These are phyloP conservation scores for Porcisia hertigi DNA, from an alignment of 208 protist genomes.

Conservation along the genomic window DNA sequence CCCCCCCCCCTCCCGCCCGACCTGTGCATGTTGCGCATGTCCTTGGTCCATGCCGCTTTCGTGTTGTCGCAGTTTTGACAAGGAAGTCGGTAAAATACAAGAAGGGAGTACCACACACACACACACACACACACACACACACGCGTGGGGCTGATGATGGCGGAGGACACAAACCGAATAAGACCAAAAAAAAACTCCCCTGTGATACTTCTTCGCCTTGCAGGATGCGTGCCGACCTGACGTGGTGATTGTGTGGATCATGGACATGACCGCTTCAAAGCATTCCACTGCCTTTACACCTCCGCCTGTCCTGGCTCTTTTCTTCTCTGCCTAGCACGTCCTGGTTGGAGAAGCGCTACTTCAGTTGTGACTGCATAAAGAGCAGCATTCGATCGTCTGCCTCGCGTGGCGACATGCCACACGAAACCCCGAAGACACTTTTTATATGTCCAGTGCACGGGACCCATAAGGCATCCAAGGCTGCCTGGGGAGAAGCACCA, in stretches of 20 bases:
- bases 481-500: background rate
- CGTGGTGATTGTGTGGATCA: background rate
- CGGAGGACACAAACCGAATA: too few relatives aligned
- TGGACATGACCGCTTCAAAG: background rate
- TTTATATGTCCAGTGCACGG: constrained; percentile 8
- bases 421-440: constrained; percentile 23
- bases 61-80: too few relatives aligned
- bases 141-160: too few relatives aligned
- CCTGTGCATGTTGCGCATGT: too few relatives aligned
- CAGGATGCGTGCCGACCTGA: too few relatives aligned
- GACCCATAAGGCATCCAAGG: constrained; percentile 21
- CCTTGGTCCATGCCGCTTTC: too few relatives aligned
- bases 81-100: too few relatives aligned
- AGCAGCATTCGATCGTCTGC: constrained; percentile 16
- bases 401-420: constrained; percentile 6
- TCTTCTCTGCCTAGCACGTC: background rate
- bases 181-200: too few relatives aligned
- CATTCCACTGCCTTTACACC: background rate
- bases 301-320: background rate
- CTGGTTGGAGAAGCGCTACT: background rate
- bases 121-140: too few relatives aligned
- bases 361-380: constrained; percentile 14
- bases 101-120: too few relatives aligned
- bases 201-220: too few relatives aligned
- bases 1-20: too few relatives aligned